Evolutionary conservation across 2,329 filamentous ascomycete genomes (phyloP).

Genomic region (Neofusicoccum sp.): DNA sequence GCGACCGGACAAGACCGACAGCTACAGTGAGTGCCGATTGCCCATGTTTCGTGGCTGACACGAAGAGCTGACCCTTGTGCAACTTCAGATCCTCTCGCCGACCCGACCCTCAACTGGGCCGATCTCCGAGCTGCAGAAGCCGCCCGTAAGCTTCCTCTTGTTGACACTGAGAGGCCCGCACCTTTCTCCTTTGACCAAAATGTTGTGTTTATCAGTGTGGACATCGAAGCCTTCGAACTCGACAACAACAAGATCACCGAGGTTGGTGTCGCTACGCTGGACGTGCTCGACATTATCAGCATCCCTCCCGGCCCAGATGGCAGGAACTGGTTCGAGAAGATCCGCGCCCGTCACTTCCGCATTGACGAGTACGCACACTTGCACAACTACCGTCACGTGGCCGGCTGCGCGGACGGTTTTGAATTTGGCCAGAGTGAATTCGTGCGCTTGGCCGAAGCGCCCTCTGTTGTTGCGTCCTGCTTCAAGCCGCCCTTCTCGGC

Average conservation of each 20-base stretch:
- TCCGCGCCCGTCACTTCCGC: constrained; percentile 75
- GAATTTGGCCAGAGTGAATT: constrained; percentile 70
- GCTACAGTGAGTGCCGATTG: constrained; percentile 21
- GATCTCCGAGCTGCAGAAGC: constrained; percentile 14
- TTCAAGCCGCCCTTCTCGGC: constrained; percentile 60
- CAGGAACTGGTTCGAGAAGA: constrained; percentile 66
- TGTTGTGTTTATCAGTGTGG: constrained; percentile 76
- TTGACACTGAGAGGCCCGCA: constrained; percentile 51
- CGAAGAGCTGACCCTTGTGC: not conserved
- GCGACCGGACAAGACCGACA: constrained; percentile 40
- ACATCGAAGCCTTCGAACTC: constrained; percentile 79
- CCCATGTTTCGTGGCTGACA: not conserved
- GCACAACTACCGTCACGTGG: constrained; percentile 68
- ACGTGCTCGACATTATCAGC: constrained; percentile 63
- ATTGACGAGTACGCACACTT: constrained; percentile 69
- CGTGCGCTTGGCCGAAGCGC: constrained; percentile 50
- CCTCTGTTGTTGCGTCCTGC: constrained; percentile 52
- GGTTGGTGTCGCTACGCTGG: constrained; percentile 79
- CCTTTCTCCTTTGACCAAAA: constrained; percentile 54
- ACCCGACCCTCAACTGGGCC: constrained; percentile 13
- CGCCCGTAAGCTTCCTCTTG: constrained; percentile 26
- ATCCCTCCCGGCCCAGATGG: constrained; percentile 64
- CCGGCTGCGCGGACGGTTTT: constrained; percentile 73
- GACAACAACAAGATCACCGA: constrained; percentile 73
- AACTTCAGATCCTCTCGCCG: constrained; percentile 9